Percentiles rank a stretch among this genome's conserved stretches.
phyloP scores from a whole-genome alignment of 2,329 filamentous ascomycete genomes.

The Fonsecaea multimorphosa region DNA sequence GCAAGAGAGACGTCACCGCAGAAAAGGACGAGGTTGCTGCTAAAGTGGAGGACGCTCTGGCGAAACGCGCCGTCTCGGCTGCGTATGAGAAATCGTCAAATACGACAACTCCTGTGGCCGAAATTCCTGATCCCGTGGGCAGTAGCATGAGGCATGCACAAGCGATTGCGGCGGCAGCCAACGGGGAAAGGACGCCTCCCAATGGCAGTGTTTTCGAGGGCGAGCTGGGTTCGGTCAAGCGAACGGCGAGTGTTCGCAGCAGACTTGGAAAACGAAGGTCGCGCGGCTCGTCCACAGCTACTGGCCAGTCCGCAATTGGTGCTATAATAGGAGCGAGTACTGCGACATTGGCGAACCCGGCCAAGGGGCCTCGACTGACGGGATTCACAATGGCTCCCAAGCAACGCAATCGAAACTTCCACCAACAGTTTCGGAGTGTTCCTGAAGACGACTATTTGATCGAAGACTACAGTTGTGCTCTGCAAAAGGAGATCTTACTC shows the following conservation, averaged over 20 bases:
- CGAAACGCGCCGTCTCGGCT: slow-evolving; percentile 65
- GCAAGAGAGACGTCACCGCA: slow-evolving; percentile 47
- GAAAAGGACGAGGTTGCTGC: slow-evolving; percentile 60
- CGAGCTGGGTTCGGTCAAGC: slow-evolving; percentile 62
- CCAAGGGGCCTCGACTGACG: slow-evolving; percentile 74
- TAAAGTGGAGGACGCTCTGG: slow-evolving; percentile 65
- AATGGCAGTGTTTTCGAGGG: slow-evolving; percentile 69
- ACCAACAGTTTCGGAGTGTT: slow-evolving; percentile 90
- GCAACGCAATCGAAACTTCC: slow-evolving; percentile 94
- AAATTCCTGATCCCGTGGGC: slow-evolving; percentile 47
- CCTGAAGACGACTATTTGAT: slow-evolving; percentile 98
- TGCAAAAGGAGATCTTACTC: slow-evolving; percentile 93
- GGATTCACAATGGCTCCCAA: slow-evolving; percentile 96
- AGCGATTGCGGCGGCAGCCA: slow-evolving; percentile 44
- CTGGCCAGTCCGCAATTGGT: slow-evolving; percentile 68
- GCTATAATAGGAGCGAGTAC: slow-evolving; percentile 75
- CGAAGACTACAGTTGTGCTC: slow-evolving; percentile 95
- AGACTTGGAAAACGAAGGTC: slow-evolving; percentile 70
- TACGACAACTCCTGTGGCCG: slow-evolving; percentile 49
- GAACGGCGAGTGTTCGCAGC: slow-evolving; percentile 72
- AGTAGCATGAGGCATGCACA: slow-evolving; percentile 38
- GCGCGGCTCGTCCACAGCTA: slow-evolving; percentile 79
- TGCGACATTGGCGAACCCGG: slow-evolving; percentile 70
- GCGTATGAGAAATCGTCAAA: slow-evolving; percentile 60
- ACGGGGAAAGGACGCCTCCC: slow-evolving; percentile 68